Conservation (phyloP, 805 yeast genomes). For the Ogataea angusta region DNA sequence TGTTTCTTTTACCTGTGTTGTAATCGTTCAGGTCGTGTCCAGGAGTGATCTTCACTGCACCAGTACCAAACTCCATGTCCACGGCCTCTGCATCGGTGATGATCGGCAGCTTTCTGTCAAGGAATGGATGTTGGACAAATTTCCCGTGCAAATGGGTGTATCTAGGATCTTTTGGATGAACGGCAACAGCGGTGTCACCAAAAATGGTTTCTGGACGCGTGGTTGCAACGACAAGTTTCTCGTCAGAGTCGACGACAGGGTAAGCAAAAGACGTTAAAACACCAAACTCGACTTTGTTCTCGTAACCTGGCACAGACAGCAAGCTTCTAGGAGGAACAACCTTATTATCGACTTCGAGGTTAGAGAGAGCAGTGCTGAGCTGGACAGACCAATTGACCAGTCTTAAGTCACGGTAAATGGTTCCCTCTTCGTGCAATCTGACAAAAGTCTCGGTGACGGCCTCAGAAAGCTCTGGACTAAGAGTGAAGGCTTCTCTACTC, state of each 20-base stretch:
- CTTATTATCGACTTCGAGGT: constrained; percentile 93
- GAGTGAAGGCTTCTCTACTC: constrained; percentile 90
- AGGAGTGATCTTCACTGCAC: constrained; percentile 99
- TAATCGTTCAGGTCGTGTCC: constrained; percentile 98
- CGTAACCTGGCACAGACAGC: constrained; percentile 85
- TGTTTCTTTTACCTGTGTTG: constrained; percentile 91
- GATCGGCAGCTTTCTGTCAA: constrained; percentile 82
- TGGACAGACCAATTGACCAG: constrained; percentile 96
- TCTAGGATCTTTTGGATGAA: constrained; percentile 92
- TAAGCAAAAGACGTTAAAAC: constrained; percentile 94
- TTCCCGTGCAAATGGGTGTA: constrained; percentile 95
- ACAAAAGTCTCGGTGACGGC: constrained; percentile 92
- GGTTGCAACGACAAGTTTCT: constrained; percentile 88
- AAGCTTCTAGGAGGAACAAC: constrained; percentile 78
- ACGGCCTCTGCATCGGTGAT: constrained; percentile 90
- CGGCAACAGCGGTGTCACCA: constrained; percentile 98
- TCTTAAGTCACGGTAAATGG: constrained; percentile 89
- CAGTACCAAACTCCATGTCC: constrained; percentile 99
- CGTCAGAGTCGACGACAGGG: constrained; percentile 80
- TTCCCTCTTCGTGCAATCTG: constrained; percentile 88
- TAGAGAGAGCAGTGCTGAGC: constrained; percentile 91
- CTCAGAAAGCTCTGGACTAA: constrained; percentile 70
- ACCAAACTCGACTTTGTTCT: constrained; percentile 90
- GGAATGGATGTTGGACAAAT: constrained; percentile 84
- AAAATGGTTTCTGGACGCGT: constrained; percentile 98